These are phyloP conservation scores for Aureobasidium sp. DNA, from an alignment of 2,329 filamentous ascomycete species.

Conservation along the genomic window DNA sequence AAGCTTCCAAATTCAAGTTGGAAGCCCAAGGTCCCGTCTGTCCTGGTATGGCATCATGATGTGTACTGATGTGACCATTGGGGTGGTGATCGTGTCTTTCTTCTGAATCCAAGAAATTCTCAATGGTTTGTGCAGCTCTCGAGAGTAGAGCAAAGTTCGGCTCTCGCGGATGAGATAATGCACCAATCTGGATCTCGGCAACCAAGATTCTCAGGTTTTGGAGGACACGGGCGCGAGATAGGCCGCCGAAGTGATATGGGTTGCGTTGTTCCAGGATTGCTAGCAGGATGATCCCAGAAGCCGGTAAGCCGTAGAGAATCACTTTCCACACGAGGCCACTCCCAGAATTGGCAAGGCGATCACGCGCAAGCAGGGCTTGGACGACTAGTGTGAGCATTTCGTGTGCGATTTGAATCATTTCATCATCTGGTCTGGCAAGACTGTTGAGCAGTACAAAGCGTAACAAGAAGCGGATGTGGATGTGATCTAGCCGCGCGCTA, in stretches of 20 bases:
- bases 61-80: not conserved
- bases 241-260: not conserved
- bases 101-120: conserved; percentile 22
- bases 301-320: conserved; percentile 31
- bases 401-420: conserved; percentile 24
- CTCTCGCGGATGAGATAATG: conserved; percentile 24
- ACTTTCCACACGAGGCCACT: conserved; percentile 31
- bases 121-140: conserved; percentile 27
- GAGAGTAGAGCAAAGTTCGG: conserved; percentile 28
- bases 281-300: conserved; percentile 30
- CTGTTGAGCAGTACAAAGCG: conserved; percentile 23
- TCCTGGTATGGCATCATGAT: not conserved
- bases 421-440: conserved; percentile 23
- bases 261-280: conserved; percentile 23
- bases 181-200: conserved; percentile 28
- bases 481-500: conserved; percentile 28
- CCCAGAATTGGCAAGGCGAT: conserved; percentile 30
- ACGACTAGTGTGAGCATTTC: conserved; percentile 28
- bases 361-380: conserved; percentile 27
- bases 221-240: conserved; percentile 22
- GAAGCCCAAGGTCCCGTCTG: conserved; percentile 15
- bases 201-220: conserved; percentile 30
- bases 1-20: conserved; percentile 21
- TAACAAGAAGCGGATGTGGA: conserved; percentile 31
- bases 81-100: conserved; percentile 17